Conservation (phyloP, 148 eudicot species). For the Fagopyrum esculentum region DNA sequence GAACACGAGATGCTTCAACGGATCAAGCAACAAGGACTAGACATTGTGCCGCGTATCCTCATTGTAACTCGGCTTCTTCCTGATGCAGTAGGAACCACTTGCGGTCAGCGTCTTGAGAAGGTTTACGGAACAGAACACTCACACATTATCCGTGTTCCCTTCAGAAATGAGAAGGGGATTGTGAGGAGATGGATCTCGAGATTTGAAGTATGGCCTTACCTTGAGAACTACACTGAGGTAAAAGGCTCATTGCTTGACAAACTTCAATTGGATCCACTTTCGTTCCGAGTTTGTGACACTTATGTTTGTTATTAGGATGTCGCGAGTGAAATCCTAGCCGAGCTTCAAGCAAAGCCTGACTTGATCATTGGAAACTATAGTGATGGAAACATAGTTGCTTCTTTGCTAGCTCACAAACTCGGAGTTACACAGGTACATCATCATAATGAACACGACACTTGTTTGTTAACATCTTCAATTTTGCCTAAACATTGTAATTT, state of each 20-base stretch:
- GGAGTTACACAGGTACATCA: constrained; percentile 71
- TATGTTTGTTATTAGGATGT: constrained; percentile 48
- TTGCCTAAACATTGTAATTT: neutral
- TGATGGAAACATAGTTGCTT: constrained; percentile 97
- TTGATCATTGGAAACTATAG: constrained; percentile 91
- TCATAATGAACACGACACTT: too few relatives aligned
- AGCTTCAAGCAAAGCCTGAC: constrained; percentile 89
- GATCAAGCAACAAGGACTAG: constrained; percentile 95
- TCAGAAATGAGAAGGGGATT: constrained; percentile 88
- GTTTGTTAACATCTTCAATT: neutral
- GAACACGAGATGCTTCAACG: constrained; percentile 90
- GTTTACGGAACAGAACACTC: constrained; percentile 84
- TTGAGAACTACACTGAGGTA: constrained; percentile 95
- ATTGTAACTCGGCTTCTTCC: constrained; percentile 92
- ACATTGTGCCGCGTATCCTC: constrained; percentile 80
- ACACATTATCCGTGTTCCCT: constrained; percentile 90
- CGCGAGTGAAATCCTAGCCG: constrained; percentile 66
- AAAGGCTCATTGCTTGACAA: neutral
- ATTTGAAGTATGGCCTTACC: constrained; percentile 99
- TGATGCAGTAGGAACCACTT: constrained; percentile 95
- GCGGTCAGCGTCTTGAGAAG: constrained; percentile 89
- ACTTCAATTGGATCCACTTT: neutral
- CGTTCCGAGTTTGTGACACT: neutral
- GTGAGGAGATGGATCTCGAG: constrained; percentile 94
- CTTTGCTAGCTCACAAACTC: constrained; percentile 84